These are phyloP conservation scores for Zizania palustris DNA, from an alignment of 202 grass and related monocot genomes.

Conservation along the genomic window DNA sequence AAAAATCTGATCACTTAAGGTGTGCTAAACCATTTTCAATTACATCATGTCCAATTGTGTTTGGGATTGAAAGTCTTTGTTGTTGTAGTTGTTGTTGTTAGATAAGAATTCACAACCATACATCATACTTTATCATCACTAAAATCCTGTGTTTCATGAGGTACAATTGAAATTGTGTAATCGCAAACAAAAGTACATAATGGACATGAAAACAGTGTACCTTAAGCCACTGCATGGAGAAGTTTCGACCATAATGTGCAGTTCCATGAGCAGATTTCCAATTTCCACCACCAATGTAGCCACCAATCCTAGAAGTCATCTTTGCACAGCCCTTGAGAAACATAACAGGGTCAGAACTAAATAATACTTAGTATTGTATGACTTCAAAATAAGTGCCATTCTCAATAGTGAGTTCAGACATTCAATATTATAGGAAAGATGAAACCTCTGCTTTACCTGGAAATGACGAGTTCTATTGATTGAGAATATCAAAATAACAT, in stretches of 20 bases:
- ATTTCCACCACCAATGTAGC: conserved; percentile 93
- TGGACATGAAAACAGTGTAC: conserved; percentile 50
- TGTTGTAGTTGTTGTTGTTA: neutral
- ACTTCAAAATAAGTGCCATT: conserved; percentile 27
- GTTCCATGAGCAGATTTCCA: conserved; percentile 99
- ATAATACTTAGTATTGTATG: conserved; percentile 21
- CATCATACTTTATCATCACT: conserved; percentile 12
- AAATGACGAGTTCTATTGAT: conserved; percentile 96
- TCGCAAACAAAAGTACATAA: conserved; percentile 26
- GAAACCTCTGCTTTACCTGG: conserved; percentile 61
- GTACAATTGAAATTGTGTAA: conserved; percentile 2
- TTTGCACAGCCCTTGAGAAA: conserved; percentile 91
- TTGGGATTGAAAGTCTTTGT: too few relatives aligned
- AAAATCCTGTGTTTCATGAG: neutral
- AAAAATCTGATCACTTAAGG: neutral
- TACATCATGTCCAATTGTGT: conserved; percentile 18
- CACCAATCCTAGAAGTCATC: conserved; percentile 97
- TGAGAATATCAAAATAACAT: conserved; percentile 99
- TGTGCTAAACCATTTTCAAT: conserved; percentile 12
- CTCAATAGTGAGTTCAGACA: conserved; percentile 22
- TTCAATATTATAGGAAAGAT: conserved; percentile 31
- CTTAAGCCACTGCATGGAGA: conserved; percentile 98
- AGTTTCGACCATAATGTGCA: conserved; percentile 93
- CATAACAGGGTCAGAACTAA: conserved; percentile 28
- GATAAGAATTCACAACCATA: conserved; percentile 28